phyloP scores from a whole-genome alignment of 108 stramenopile species.

The Pseudonitzschia multiseries region DNA sequence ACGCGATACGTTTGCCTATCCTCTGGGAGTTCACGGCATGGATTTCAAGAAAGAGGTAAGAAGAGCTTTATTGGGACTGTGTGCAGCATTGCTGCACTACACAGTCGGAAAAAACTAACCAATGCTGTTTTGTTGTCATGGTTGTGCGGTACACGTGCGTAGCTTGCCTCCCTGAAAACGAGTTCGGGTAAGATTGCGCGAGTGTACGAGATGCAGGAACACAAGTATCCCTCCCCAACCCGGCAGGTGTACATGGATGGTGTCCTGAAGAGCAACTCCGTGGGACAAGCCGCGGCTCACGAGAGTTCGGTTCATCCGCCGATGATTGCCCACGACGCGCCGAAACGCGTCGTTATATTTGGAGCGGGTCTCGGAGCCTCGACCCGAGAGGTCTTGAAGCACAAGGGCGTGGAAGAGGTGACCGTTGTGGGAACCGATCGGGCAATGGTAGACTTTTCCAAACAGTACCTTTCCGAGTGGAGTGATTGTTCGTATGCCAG shows the following conservation, averaged over 20 bases:
- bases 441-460: constrained; percentile 55
- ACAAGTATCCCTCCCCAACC: constrained; percentile 14
- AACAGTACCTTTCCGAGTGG: constrained; percentile 53
- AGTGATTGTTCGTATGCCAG: constrained; percentile 45
- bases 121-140: constrained; percentile 5
- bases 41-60: constrained; percentile 49
- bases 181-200: constrained; percentile 57
- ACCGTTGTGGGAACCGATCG: constrained; percentile 82
- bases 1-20: constrained; percentile 56
- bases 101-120: too few relatives aligned
- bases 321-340: constrained; percentile 79
- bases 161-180: constrained; percentile 29
- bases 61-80: too few relatives aligned
- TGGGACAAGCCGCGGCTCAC: constrained; percentile 60
- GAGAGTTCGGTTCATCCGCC: constrained; percentile 89
- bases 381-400: constrained; percentile 78
- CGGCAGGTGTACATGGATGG: constrained; percentile 51
- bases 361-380: constrained; percentile 85
- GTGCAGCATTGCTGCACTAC: too few relatives aligned
- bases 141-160: not conserved
- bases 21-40: constrained; percentile 57
- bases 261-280: constrained; percentile 36
- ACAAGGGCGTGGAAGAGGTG: constrained; percentile 69
- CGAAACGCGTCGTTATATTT: constrained; percentile 75
- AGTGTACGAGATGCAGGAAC: constrained; percentile 46